Percentiles rank a stretch among this genome's conserved stretches.
Conservation (phyloP, 2,329 filamentous ascomycete genomes). For the Xylariaceae sp. region DNA sequence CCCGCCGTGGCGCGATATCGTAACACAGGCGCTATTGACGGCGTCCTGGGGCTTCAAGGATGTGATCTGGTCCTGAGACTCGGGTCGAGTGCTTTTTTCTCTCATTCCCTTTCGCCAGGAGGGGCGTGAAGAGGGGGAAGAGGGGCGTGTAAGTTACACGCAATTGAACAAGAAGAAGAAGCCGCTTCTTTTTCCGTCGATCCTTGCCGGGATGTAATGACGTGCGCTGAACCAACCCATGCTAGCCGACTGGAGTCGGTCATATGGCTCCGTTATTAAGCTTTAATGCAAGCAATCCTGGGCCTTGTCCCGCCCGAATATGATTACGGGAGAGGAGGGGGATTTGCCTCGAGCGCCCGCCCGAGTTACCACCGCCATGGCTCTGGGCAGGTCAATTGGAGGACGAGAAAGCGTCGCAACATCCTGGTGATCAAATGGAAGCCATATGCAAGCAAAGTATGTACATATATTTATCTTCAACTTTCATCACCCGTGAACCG, state of each 20-base stretch:
- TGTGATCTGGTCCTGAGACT: not conserved
- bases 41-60: not conserved
- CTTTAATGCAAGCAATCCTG: slow-evolving; percentile 1
- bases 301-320: slow-evolving; percentile 13
- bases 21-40: not conserved
- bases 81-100: not conserved
- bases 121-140: not conserved
- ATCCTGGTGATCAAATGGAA: too few relatives aligned
- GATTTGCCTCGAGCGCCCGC: too few relatives aligned
- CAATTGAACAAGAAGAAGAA: too few relatives aligned
- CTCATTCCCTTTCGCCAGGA: too few relatives aligned
- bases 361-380: slow-evolving; percentile 18
- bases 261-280: not conserved
- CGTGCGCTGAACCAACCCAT: slow-evolving; percentile 5
- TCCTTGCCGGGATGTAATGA: slow-evolving; percentile 12
- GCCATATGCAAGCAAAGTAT: too few relatives aligned
- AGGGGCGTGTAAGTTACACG: too few relatives aligned
- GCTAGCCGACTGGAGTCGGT: slow-evolving; percentile 1
- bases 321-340: too few relatives aligned
- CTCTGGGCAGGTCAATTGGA: slow-evolving; percentile 13
- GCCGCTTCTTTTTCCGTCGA: slow-evolving; percentile 10
- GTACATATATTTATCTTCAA: too few relatives aligned
- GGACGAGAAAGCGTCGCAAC: too few relatives aligned
- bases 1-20: slow-evolving; percentile 5
- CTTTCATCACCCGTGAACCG: too few relatives aligned